Conservation (phyloP, 768 basidiomycete species). For the Panaeolus papilionaceus region DNA sequence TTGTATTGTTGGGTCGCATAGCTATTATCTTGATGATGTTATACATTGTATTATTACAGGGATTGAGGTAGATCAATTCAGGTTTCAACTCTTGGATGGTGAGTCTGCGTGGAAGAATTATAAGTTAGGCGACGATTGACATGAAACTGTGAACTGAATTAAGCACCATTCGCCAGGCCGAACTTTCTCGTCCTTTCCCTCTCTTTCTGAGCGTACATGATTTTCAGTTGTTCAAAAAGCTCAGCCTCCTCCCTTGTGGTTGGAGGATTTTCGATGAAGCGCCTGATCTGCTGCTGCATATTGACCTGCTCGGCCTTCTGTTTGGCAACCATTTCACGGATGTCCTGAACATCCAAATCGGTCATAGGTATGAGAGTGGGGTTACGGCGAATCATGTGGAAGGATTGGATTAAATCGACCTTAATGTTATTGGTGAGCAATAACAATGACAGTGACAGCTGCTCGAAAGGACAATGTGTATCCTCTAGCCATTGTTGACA, state of each 20-base stretch:
- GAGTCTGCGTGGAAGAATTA: slow-evolving; percentile 21
- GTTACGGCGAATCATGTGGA: slow-evolving; percentile 72
- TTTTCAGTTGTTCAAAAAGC: slow-evolving; percentile 34
- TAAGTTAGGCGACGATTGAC: background rate
- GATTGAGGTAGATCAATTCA: background rate
- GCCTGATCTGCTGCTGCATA: slow-evolving; percentile 50
- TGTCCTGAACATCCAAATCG: slow-evolving; percentile 80
- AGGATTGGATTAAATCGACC: slow-evolving; percentile 8
- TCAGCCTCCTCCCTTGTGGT: slow-evolving; percentile 37
- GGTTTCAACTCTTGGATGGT: slow-evolving; percentile 16
- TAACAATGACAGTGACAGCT: slow-evolving; percentile 19
- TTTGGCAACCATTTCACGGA: slow-evolving; percentile 64
- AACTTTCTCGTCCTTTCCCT: slow-evolving; percentile 30
- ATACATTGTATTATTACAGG: slow-evolving; percentile 7
- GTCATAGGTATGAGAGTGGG: slow-evolving; percentile 81
- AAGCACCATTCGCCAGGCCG: slow-evolving; percentile 27
- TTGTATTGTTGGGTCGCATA: slow-evolving; percentile 13
- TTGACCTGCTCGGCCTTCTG: slow-evolving; percentile 49
- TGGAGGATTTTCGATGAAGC: slow-evolving; percentile 46
- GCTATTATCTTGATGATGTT: slow-evolving; percentile 10
- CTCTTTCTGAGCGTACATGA: slow-evolving; percentile 26
- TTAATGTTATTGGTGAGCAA: background rate
- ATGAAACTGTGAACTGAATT: background rate
- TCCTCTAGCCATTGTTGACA: slow-evolving; percentile 20
- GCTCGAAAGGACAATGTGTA: slow-evolving; percentile 15